phyloP scores from a whole-genome alignment of 306 rosid species.

The Cajanus cajan region DNA sequence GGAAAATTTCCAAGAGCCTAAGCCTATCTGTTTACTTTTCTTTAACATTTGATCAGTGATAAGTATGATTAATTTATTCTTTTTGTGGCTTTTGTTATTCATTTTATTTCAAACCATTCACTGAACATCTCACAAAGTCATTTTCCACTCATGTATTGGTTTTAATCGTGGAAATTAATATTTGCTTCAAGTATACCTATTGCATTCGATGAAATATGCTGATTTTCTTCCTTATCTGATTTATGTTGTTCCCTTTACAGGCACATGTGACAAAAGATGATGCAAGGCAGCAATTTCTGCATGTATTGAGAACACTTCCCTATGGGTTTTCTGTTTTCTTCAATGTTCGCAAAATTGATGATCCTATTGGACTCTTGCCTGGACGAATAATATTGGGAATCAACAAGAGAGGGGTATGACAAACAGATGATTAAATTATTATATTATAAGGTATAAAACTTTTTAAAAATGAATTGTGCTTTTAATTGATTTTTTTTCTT shows the following conservation, averaged over 20 bases:
- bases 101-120: slow-evolving; percentile 4
- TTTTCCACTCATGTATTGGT: background rate
- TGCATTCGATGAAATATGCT: slow-evolving; percentile 14
- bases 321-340: slow-evolving; percentile 91
- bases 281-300: slow-evolving; percentile 89
- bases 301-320: slow-evolving; percentile 82
- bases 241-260: slow-evolving; percentile 37
- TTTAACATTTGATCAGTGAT: slow-evolving; percentile 12
- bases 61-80: background rate
- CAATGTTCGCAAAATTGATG: slow-evolving; percentile 89
- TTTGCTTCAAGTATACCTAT: background rate
- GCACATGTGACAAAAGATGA: slow-evolving; percentile 83
- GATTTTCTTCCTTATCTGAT: background rate
- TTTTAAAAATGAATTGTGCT: background rate
- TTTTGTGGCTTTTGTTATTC: background rate
- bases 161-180: background rate
- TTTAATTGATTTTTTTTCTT: slow-evolving; percentile 3
- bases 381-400: slow-evolving; percentile 92
- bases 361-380: slow-evolving; percentile 94
- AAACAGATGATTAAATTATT: background rate
- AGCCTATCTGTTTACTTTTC: background rate
- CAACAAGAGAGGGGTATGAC: slow-evolving; percentile 91
- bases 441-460: background rate
- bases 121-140: background rate
- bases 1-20: background rate